Percentiles rank a stretch among this genome's conserved stretches.
Conservation (phyloP, 2,329 filamentous ascomycete species). For the Myriangium duriaei region DNA sequence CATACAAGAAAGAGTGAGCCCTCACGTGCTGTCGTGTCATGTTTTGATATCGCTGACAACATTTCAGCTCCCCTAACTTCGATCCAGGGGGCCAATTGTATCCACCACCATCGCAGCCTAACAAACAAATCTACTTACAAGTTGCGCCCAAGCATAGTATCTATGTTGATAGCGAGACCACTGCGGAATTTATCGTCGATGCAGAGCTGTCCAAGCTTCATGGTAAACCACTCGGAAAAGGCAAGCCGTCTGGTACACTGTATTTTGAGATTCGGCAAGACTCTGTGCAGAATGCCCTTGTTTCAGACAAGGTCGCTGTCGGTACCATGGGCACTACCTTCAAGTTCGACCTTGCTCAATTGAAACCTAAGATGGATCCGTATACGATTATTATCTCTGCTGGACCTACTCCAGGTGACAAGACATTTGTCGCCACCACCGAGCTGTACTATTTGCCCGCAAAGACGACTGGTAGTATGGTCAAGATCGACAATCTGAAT, state of each 20-base stretch:
- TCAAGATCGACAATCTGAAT: constrained; percentile 36
- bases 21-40: not conserved
- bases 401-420: constrained; percentile 18
- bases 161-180: constrained; percentile 31
- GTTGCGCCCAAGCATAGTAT: constrained; percentile 36
- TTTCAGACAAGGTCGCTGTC: constrained; percentile 21
- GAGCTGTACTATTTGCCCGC: constrained; percentile 30
- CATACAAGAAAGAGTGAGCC: constrained; percentile 22
- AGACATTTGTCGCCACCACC: constrained; percentile 26
- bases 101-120: constrained; percentile 25
- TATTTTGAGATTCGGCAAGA: not conserved
- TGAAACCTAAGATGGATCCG: constrained; percentile 18
- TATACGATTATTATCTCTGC: constrained; percentile 28
- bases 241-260: not conserved
- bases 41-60: constrained; percentile 1
- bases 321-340: constrained; percentile 28
- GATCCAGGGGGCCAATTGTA: constrained; percentile 37
- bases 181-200: constrained; percentile 31
- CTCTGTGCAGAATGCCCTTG: not conserved
- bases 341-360: constrained; percentile 23
- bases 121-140: constrained; percentile 31
- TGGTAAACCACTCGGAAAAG: not conserved
- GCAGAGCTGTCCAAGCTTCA: constrained; percentile 28
- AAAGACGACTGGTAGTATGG: constrained; percentile 32
- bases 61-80: constrained; percentile 32